Evolutionary conservation across 108 stramenopile genomes (phyloP), one percentile per base, ranked within the genome.

Genomic region (Conticribra weissflogii): DNA sequence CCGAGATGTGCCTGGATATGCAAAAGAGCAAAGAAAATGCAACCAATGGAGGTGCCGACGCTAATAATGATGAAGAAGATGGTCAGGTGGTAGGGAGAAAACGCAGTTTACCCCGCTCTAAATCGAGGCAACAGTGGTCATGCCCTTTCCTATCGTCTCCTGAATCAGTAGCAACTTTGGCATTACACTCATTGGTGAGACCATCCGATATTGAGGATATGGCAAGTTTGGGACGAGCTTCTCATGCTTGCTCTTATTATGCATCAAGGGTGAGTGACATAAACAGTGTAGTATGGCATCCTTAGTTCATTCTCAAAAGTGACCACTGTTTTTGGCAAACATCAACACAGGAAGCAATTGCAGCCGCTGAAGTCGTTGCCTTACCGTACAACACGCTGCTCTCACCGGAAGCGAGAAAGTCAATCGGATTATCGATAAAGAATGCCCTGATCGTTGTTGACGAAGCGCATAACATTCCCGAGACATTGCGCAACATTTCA

Each of bases 401-500:
- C 12, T 87, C 86, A 7, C 44, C 51, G 4, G 62, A 70, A 51
- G 76, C 90, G 5, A 84, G 97, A 27, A 60, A 76, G 16, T 78
- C 97, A 14, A 59, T 99, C 31, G 94, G 94, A 21, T 59, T 99
- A 9, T 66, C 73, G 18, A 65, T 99, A 28, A 58, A 79, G 23
- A 81, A 89, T 55, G 83, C 81, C 9, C 74, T 99, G 9, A 88
- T 99, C 7, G 71, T 99, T 17, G 67, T 98, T 36, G 99, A 99
- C 68, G 99, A 99, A 74, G 99, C 98, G 3, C 99, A 99, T 71
- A 99, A 99, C 74, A 32, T 98, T 23, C 92, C 95, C 9, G 95
- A 96, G 63, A 90, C 96, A 18, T 54, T 96, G 34, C 57, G 85
- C 5, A 32, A 45, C 21, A 30, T 94, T 30, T 80, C 83, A 33